A percentile compares a stretch with the other conserved stretches of the same genome.
Evolutionary conservation across 2,329 filamentous ascomycete genomes (phyloP).

Genomic region (Calonectria fujianensis): DNA sequence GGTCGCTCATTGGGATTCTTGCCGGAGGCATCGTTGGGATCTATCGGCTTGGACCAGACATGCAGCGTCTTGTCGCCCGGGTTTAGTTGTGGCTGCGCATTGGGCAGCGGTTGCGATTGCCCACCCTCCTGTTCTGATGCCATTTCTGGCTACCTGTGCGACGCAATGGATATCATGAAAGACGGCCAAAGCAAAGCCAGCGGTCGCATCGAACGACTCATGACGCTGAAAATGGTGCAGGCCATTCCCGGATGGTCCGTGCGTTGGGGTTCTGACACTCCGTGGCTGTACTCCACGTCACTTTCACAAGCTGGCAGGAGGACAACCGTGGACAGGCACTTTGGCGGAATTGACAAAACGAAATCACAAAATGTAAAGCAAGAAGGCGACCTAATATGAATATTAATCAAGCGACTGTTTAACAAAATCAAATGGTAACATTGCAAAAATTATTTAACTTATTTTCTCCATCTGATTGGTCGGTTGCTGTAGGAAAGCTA

Average conservation of each 20-base stretch:
- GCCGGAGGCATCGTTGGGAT: conserved; percentile 47
- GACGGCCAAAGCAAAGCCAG: conserved; percentile 39
- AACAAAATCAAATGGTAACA: not conserved
- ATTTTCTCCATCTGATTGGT: not conserved
- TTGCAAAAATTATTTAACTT: not conserved
- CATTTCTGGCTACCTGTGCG: conserved; percentile 60
- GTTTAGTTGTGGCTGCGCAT: conserved; percentile 38
- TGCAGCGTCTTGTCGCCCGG: conserved; percentile 59
- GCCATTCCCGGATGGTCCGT: conserved; percentile 48
- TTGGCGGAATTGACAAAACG: too few relatives aligned
- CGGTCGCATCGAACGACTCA: conserved; percentile 52
- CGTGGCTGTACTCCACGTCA: conserved; percentile 41
- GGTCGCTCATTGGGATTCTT: conserved; percentile 56
- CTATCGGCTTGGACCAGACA: conserved; percentile 61
- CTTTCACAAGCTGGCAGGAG: conserved; percentile 1
- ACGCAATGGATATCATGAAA: conserved; percentile 55
- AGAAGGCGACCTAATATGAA: not conserved
- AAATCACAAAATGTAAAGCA: too few relatives aligned
- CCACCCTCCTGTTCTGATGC: conserved; percentile 57
- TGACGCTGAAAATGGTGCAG: conserved; percentile 53
- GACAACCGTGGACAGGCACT: not conserved
- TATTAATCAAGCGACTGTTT: not conserved
- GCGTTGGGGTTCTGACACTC: conserved; percentile 31
- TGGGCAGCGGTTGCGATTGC: conserved; percentile 43
- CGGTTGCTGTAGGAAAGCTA: not conserved